Evolutionary conservation across 2,329 filamentous ascomycete species (phyloP).

Genomic region (Periconia sp.): DNA sequence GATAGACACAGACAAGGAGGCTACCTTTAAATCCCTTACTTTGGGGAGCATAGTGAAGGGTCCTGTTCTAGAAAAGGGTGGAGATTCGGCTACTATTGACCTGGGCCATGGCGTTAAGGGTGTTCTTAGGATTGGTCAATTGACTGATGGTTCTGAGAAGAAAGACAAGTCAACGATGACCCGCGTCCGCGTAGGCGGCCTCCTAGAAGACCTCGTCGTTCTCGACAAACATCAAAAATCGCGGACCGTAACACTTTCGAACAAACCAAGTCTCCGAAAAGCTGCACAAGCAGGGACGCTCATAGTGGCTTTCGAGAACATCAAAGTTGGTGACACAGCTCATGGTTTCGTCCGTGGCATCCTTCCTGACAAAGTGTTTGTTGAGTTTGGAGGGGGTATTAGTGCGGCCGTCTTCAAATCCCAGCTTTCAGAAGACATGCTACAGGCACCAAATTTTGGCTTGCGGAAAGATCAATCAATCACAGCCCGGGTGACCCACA

Average conservation of each 20-base stretch:
- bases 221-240: constrained; percentile 84
- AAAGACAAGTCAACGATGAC: constrained; percentile 80
- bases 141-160: constrained; percentile 81
- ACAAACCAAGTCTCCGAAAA: constrained; percentile 82
- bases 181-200: constrained; percentile 84
- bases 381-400: constrained; percentile 82
- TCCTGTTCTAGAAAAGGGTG: constrained; percentile 61
- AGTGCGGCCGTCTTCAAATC: constrained; percentile 81
- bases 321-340: constrained; percentile 71
- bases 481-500: constrained; percentile 71
- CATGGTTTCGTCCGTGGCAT: constrained; percentile 87
- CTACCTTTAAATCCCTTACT: constrained; percentile 73
- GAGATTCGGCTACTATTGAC: constrained; percentile 66
- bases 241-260: constrained; percentile 75
- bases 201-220: constrained; percentile 79
- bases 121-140: constrained; percentile 75
- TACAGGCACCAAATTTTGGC: constrained; percentile 75
- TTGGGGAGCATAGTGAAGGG: constrained; percentile 78
- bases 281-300: constrained; percentile 75
- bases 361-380: constrained; percentile 78
- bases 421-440: constrained; percentile 74
- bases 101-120: constrained; percentile 79
- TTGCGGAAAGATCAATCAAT: constrained; percentile 79
- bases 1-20: constrained; percentile 77
- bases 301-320: constrained; percentile 73